Percentiles rank a stretch among this genome's conserved stretches.
phyloP scores from a whole-genome alignment of 805 yeast genomes.

The Jamesozyma jinghongensis region DNA sequence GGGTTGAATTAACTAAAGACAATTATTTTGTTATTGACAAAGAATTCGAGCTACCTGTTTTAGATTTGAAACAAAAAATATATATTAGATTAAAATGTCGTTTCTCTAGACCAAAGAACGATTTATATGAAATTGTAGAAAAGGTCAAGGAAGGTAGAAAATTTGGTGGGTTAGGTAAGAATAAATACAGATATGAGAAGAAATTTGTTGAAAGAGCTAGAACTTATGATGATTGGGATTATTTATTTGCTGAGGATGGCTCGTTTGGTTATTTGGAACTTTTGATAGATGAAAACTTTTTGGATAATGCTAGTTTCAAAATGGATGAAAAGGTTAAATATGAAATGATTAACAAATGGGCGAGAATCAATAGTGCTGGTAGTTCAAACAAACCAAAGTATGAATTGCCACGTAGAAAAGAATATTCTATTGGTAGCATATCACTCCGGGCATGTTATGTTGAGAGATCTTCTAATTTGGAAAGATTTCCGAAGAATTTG shows the following conservation, averaged over 20 bases:
- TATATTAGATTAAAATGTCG: conserved; percentile 64
- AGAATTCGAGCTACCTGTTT: conserved; percentile 59
- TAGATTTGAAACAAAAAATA: conserved; percentile 38
- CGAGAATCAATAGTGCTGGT: conserved; percentile 10
- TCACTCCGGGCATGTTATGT: conserved; percentile 60
- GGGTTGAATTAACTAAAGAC: conserved; percentile 27
- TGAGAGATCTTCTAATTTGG: conserved; percentile 52
- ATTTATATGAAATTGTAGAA: conserved; percentile 52
- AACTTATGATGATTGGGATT: conserved; percentile 48
- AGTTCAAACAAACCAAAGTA: background rate
- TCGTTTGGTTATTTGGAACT: conserved; percentile 77
- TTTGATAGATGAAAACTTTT: conserved; percentile 23
- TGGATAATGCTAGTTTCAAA: conserved; percentile 11
- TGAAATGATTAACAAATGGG: conserved; percentile 66
- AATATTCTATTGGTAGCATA: conserved; percentile 57
- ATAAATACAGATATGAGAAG: conserved; percentile 31
- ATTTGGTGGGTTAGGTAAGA: conserved; percentile 27
- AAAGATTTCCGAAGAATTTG: conserved; percentile 63
- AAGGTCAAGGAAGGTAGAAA: conserved; percentile 38
- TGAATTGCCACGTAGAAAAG: conserved; percentile 30
- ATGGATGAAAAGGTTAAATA: conserved; percentile 4
- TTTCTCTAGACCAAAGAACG: conserved; percentile 39
- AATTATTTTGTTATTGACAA: conserved; percentile 40
- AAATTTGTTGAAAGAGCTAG: conserved; percentile 44
- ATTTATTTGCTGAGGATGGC: conserved; percentile 71